Evolutionary conservation across 352 stramenopile genomes (phyloP).

Genomic region (Phytophthora rubi): DNA sequence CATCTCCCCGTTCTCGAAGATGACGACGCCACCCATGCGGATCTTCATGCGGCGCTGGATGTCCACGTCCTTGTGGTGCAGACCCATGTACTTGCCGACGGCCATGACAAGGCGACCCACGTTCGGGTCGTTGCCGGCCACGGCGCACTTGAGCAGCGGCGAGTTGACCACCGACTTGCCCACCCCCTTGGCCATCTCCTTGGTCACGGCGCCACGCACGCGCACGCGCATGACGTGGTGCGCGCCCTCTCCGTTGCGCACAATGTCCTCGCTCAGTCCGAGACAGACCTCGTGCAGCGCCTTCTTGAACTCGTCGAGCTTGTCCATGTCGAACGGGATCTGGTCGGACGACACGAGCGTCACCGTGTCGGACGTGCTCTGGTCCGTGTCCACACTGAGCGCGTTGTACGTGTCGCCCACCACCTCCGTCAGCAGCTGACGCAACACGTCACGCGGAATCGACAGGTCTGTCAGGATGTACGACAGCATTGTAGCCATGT

Average conservation of each 20-base stretch:
- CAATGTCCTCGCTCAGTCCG: constrained; percentile 96
- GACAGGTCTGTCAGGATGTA: constrained; percentile 90
- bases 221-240: constrained; percentile 97
- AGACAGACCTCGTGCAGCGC: constrained; percentile 93
- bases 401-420: constrained; percentile 92
- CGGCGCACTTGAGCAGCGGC: constrained; percentile 97
- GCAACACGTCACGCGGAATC: constrained; percentile 83
- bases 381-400: constrained; percentile 97
- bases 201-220: constrained; percentile 86
- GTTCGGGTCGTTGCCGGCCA: constrained; percentile 98
- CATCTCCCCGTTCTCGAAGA: constrained; percentile 97
- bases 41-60: constrained; percentile 86
- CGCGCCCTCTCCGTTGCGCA: constrained; percentile 98
- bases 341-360: constrained; percentile 95
- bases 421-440: constrained; percentile 78
- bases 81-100: constrained; percentile 96
- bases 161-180: constrained; percentile 95
- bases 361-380: constrained; percentile 98
- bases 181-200: constrained; percentile 86
- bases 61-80: constrained; percentile 89
- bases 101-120: constrained; percentile 96
- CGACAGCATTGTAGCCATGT: constrained; percentile 94
- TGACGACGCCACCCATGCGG: constrained; percentile 90
- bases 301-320: constrained; percentile 90
- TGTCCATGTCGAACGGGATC: constrained; percentile 83